These are phyloP conservation scores for Inga leiocalycina DNA, from an alignment of 306 rosid genomes.

Conservation along the genomic window DNA sequence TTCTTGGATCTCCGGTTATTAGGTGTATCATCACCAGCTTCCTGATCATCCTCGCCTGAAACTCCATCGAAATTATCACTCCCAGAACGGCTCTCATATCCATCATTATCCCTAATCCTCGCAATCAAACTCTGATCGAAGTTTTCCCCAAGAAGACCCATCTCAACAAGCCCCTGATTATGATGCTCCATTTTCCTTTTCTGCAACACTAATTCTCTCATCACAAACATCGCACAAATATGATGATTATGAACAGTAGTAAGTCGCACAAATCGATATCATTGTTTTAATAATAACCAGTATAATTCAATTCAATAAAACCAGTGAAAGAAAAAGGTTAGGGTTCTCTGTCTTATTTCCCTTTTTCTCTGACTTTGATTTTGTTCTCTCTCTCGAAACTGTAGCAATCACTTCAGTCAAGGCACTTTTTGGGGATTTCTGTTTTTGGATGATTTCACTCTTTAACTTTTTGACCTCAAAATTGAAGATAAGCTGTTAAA, in stretches of 20 bases:
- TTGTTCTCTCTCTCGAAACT: slow-evolving; percentile 12
- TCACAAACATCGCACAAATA: slow-evolving; percentile 20
- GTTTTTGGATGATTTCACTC: slow-evolving; percentile 7
- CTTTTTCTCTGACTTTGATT: slow-evolving; percentile 28
- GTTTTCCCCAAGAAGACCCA: slow-evolving; percentile 66
- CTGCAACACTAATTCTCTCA: slow-evolving; percentile 39
- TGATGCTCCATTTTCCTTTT: slow-evolving; percentile 66
- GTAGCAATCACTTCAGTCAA: slow-evolving; percentile 47
- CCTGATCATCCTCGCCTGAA: slow-evolving; percentile 83
- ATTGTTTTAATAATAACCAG: not conserved
- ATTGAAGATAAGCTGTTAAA: slow-evolving; percentile 46
- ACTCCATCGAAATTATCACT: slow-evolving; percentile 82
- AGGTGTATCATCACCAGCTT: slow-evolving; percentile 63
- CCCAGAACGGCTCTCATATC: slow-evolving; percentile 88
- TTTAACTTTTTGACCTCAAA: slow-evolving; percentile 45
- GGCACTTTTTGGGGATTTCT: slow-evolving; percentile 19
- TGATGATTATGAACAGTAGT: slow-evolving; percentile 8
- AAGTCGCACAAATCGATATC: slow-evolving; percentile 19
- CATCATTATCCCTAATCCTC: slow-evolving; percentile 74
- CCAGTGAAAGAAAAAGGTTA: slow-evolving; percentile 22
- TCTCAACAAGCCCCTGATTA: slow-evolving; percentile 53
- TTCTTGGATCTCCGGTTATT: slow-evolving; percentile 60
- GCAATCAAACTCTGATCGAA: slow-evolving; percentile 63
- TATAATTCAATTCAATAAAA: not conserved
- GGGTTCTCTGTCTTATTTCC: not conserved